phyloP scores from a whole-genome alignment of 306 rosid genomes.

The Notholithocarpus densiflorus region DNA sequence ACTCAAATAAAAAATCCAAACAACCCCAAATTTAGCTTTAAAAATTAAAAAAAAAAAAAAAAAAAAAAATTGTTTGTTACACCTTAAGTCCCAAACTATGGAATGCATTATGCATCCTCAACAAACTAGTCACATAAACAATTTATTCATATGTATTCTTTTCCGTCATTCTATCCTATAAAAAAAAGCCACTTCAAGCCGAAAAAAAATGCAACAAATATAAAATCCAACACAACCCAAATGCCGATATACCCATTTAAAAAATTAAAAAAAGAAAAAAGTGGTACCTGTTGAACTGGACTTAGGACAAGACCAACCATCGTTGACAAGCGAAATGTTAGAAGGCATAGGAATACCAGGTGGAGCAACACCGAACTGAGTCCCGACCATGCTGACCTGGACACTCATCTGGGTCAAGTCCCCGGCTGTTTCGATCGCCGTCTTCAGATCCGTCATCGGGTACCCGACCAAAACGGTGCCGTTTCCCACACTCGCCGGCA shows the following conservation, averaged over 20 bases:
- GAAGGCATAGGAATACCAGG: conserved; percentile 68
- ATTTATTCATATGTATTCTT: too few species aligned
- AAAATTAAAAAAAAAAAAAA: too few species aligned
- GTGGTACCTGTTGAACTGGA: conserved; percentile 47
- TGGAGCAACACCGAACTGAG: conserved; percentile 72
- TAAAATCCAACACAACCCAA: too few species aligned
- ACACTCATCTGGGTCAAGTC: conserved; percentile 81
- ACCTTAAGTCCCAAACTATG: too few species aligned
- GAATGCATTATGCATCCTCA: too few species aligned
- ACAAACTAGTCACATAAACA: too few species aligned
- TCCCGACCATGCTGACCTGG: conserved; percentile 64
- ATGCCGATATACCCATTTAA: background rate
- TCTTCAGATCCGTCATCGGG: conserved; percentile 79
- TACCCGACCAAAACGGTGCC: conserved; percentile 79
- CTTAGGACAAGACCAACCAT: conserved; percentile 58
- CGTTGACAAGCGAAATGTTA: conserved; percentile 64
- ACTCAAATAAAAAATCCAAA: too few species aligned
- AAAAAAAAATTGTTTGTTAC: too few species aligned
- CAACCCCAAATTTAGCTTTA: too few species aligned
- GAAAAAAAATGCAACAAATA: too few species aligned
- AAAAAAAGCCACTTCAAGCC: too few species aligned
- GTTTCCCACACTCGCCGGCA: conserved; percentile 67
- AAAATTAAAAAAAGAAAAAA: background rate
- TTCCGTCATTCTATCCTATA: too few species aligned
- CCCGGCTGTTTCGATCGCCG: conserved; percentile 90